Conservation (phyloP, 768 basidiomycete genomes). For the Leccinum rimulosum region DNA sequence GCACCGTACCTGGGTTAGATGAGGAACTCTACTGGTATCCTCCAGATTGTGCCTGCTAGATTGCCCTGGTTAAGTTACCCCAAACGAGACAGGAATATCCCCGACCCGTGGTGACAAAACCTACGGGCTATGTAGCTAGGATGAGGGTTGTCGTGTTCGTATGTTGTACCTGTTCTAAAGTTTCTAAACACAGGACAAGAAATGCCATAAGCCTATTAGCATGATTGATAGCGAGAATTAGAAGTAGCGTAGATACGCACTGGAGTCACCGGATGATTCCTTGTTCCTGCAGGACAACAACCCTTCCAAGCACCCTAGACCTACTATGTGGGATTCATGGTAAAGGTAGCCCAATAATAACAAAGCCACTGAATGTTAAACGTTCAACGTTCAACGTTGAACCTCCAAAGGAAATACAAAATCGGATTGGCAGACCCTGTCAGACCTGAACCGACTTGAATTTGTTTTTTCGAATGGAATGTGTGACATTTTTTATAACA, state of each 20-base stretch:
- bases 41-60: conserved; percentile 15
- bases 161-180: not conserved
- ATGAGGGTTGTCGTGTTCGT: not conserved
- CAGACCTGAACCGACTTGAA: not conserved
- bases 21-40: conserved; percentile 1
- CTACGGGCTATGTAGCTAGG: not conserved
- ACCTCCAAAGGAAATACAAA: not conserved
- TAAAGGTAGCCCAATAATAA: not conserved
- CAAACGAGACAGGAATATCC: not conserved
- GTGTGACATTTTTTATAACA: conserved; percentile 18
- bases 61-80: conserved; percentile 1
- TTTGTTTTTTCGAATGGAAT: conserved; percentile 3
- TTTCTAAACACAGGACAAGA: not conserved
- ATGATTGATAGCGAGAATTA: not conserved
- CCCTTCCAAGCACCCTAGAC: not conserved
- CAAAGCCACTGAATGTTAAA: not conserved
- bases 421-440: not conserved
- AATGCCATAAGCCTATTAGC: not conserved
- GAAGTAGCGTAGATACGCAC: not conserved
- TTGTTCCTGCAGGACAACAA: not conserved
- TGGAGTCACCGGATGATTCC: not conserved
- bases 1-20: conserved; percentile 11
- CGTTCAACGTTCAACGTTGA: no score
- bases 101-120: not conserved
- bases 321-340: not conserved